phyloP scores from a whole-genome alignment of 2,329 filamentous ascomycete genomes.

The Talaromyces sp. region DNA sequence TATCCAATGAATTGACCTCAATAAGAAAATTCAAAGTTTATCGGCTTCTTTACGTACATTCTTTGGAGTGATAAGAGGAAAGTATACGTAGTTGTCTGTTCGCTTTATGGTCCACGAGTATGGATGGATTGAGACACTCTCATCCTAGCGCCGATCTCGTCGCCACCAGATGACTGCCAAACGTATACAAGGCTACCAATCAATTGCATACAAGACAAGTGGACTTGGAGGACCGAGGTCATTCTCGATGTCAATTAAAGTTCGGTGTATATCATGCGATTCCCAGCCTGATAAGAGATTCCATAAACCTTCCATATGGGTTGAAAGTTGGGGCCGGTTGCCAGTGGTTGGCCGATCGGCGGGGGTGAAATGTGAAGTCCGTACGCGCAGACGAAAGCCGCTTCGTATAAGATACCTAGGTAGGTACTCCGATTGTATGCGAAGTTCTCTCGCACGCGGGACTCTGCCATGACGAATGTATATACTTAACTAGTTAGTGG shows the following conservation, averaged over 20 bases:
- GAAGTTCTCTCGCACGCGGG: neutral
- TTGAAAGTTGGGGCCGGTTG: neutral
- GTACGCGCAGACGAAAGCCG: neutral
- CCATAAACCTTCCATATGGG: neutral
- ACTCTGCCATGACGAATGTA: neutral
- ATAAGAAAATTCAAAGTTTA: neutral
- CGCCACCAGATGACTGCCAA: slow-evolving; percentile 1
- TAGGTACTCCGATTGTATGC: neutral
- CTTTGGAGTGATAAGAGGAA: neutral
- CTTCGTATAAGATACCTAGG: neutral
- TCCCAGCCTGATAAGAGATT: neutral
- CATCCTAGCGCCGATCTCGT: slow-evolving; percentile 10
- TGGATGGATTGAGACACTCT: neutral
- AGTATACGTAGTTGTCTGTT: neutral
- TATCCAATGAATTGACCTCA: neutral
- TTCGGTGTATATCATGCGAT: neutral
- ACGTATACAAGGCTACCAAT: slow-evolving; percentile 7
- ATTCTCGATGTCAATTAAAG: neutral
- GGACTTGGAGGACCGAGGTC: neutral
- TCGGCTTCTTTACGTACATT: neutral
- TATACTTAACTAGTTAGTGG: neutral
- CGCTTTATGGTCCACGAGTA: neutral
- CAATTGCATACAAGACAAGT: neutral
- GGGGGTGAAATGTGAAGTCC: neutral
- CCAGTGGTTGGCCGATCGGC: neutral